A percentile compares a stretch with the other conserved stretches of the same genome.
These are phyloP conservation scores for Brasilioporus rufonigricans DNA, from an alignment of 768 basidiomycete genomes.

Conservation along the genomic window DNA sequence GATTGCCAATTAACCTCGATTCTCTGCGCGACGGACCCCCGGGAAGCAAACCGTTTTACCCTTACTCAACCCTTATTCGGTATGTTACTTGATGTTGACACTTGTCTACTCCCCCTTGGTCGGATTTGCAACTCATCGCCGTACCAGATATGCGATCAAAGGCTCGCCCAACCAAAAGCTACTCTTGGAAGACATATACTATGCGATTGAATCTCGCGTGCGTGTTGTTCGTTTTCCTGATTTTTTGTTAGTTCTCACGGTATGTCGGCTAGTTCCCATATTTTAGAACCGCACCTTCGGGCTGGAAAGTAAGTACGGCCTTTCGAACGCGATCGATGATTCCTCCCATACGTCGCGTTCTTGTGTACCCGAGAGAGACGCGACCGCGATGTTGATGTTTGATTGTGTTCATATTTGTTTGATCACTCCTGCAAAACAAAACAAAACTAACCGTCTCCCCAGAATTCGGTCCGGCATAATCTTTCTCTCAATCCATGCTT, in stretches of 20 bases:
- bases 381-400: constrained; percentile 66
- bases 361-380: constrained; percentile 30
- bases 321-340: neutral
- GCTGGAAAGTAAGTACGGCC: constrained; percentile 77
- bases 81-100: constrained; percentile 36
- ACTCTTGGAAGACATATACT: constrained; percentile 86
- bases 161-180: constrained; percentile 86
- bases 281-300: constrained; percentile 80
- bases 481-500: constrained; percentile 89
- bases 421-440: constrained; percentile 29
- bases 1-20: constrained; percentile 83
- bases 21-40: constrained; percentile 85
- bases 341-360: constrained; percentile 2
- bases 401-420: constrained; percentile 62
- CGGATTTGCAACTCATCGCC: constrained; percentile 1
- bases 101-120: neutral
- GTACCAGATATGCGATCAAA: constrained; percentile 80
- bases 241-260: constrained; percentile 5
- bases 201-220: constrained; percentile 86
- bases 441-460: constrained; percentile 23
- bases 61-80: constrained; percentile 89
- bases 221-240: constrained; percentile 28
- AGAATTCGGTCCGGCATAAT: constrained; percentile 93
- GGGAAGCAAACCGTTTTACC: constrained; percentile 88
- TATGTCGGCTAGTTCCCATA: constrained; percentile 68